phyloP scores from a whole-genome alignment of 257 asterid species.

The Nicotiana paniculata region DNA sequence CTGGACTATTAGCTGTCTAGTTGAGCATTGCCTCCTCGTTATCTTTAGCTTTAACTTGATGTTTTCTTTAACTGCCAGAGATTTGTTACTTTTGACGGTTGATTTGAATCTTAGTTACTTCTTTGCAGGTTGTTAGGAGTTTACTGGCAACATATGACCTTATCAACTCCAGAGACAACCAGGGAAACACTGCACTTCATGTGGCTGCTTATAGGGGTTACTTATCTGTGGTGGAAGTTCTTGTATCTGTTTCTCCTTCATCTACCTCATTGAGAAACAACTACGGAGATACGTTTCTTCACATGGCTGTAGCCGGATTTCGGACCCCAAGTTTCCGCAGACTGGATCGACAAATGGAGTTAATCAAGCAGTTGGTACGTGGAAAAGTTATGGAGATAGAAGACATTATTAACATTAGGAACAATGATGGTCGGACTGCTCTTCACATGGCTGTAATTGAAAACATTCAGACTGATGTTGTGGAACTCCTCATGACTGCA shows the following conservation, averaged over 20 bases:
- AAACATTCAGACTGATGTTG: conserved; percentile 53
- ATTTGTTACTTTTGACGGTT: conserved; percentile 4
- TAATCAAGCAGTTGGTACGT: conserved; percentile 40
- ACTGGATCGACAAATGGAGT: conserved; percentile 58
- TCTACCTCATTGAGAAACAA: conserved; percentile 32
- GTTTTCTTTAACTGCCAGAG: background rate
- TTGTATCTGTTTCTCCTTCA: conserved; percentile 43
- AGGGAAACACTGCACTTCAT: conserved; percentile 69
- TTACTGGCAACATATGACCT: conserved; percentile 43
- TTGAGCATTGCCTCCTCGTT: background rate
- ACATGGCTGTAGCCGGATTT: conserved; percentile 83
- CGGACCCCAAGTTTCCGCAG: conserved; percentile 59
- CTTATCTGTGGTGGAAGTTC: conserved; percentile 40
- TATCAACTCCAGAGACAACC: conserved; percentile 39
- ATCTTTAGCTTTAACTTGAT: background rate
- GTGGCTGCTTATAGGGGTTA: conserved; percentile 80
- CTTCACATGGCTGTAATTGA: conserved; percentile 72
- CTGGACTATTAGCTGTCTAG: background rate
- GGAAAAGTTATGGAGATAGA: conserved; percentile 29
- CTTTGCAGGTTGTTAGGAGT: conserved; percentile 57
- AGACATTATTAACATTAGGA: conserved; percentile 50
- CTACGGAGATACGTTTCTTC: conserved; percentile 72
- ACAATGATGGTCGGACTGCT: conserved; percentile 72
- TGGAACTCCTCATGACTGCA: conserved; percentile 68
- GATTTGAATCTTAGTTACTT: background rate